phyloP scores from a whole-genome alignment of 352 stramenopile species.

The Globisporangium emineosum region DNA sequence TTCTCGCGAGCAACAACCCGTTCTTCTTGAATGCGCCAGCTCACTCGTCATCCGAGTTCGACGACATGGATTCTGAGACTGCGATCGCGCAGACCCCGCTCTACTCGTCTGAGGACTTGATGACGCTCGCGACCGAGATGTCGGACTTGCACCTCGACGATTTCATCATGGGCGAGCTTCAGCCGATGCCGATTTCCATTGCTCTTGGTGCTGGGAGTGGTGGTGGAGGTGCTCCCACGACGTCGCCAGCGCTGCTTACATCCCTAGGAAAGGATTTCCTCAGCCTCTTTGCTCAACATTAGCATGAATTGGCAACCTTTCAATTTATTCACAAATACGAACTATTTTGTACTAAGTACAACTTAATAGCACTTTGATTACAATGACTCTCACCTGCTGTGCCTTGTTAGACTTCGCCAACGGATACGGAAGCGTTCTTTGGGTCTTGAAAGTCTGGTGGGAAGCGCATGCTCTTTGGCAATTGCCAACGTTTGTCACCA shows the following conservation, averaged over 20 bases:
- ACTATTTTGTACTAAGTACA: neutral
- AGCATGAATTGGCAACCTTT: conserved; percentile 12
- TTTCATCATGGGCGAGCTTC: conserved; percentile 44
- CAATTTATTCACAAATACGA: conserved; percentile 2
- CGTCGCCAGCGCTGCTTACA: conserved; percentile 40
- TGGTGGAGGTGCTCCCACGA: conserved; percentile 5
- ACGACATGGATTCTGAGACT: conserved; percentile 66
- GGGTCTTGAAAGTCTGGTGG: conserved; percentile 10
- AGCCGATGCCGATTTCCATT: conserved; percentile 9
- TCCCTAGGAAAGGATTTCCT: conserved; percentile 77
- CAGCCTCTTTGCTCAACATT: conserved; percentile 77
- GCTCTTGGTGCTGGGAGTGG: conserved; percentile 9
- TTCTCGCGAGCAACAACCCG: conserved; percentile 48
- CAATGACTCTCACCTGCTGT: neutral
- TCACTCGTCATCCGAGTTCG: conserved; percentile 25
- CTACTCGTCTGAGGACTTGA: conserved; percentile 51
- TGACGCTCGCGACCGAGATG: conserved; percentile 50
- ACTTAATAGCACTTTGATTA: neutral
- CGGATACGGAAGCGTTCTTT: neutral
- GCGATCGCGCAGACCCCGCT: conserved; percentile 66
- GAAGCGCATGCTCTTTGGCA: conserved; percentile 20
- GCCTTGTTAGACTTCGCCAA: neutral
- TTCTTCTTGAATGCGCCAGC: conserved; percentile 33
- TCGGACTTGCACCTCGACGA: conserved; percentile 70
- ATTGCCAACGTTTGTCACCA: neutral